Evolutionary conservation across 257 asterid species (phyloP).

Genomic region (Plantago major): DNA sequence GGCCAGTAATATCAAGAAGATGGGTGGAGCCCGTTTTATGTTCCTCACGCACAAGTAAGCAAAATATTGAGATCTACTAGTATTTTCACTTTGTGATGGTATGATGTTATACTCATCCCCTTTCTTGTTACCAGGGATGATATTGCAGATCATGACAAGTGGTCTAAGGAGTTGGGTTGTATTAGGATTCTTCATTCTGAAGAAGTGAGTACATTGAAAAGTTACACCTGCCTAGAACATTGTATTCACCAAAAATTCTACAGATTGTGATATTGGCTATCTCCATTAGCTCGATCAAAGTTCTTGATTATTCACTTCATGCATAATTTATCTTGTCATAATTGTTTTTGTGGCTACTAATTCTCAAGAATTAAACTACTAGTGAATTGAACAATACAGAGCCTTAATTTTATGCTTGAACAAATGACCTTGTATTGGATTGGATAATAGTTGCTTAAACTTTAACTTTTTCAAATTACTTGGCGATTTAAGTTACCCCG

Average conservation of each 20-base stretch:
- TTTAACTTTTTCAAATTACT: too few species aligned
- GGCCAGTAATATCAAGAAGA: conserved; percentile 46
- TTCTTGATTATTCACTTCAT: too few species aligned
- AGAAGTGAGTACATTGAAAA: conserved; percentile 30
- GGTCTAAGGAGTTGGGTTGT: conserved; percentile 67
- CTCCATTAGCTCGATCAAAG: not conserved
- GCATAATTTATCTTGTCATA: too few species aligned
- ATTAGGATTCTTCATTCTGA: conserved; percentile 43
- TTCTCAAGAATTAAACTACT: too few species aligned
- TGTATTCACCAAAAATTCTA: not conserved
- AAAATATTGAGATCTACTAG: not conserved
- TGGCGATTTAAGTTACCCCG: too few species aligned
- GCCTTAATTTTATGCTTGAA: too few species aligned
- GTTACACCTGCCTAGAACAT: not conserved
- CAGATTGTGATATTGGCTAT: not conserved
- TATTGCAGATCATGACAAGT: conserved; percentile 70
- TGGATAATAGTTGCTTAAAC: too few species aligned
- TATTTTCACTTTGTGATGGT: conserved; percentile 9
- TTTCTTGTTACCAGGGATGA: conserved; percentile 45
- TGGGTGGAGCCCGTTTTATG: conserved; percentile 75
- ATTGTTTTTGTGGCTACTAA: too few species aligned
- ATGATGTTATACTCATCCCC: conserved; percentile 13
- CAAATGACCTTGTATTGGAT: too few species aligned
- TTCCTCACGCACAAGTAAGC: conserved; percentile 68
- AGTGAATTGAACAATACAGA: too few species aligned